phyloP scores from a whole-genome alignment of 1,284 basidiomycete genomes.

The Ganoderma resinaceum region DNA sequence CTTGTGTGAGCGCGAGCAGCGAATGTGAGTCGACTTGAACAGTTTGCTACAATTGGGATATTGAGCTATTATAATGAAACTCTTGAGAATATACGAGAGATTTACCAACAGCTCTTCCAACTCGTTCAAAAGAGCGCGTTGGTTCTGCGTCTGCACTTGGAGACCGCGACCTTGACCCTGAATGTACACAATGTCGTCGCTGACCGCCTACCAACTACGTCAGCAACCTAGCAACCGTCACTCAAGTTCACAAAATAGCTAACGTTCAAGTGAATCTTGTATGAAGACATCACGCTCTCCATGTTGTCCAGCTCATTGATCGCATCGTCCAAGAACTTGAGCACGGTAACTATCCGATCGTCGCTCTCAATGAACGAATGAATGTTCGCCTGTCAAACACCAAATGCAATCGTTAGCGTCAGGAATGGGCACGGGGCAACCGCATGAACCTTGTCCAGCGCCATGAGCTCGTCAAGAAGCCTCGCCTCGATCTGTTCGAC shows the following conservation, averaged over 20 bases:
- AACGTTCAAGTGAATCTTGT: slow-evolving; percentile 94
- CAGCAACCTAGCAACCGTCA: slow-evolving; percentile 13
- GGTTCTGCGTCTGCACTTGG: slow-evolving; percentile 98
- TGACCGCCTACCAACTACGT: slow-evolving; percentile 72
- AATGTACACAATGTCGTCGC: slow-evolving; percentile 95
- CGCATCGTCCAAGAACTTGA: slow-evolving; percentile 90
- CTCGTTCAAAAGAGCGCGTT: slow-evolving; percentile 82
- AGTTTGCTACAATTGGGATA: slow-evolving; percentile 71
- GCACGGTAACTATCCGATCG: slow-evolving; percentile 85
- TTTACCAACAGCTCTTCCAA: slow-evolving; percentile 85
- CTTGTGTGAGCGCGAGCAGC: slow-evolving; percentile 82
- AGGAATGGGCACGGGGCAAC: slow-evolving; percentile 2
- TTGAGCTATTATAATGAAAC: not conserved
- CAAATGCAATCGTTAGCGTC: not conserved
- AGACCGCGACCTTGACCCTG: slow-evolving; percentile 97
- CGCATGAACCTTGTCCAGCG: slow-evolving; percentile 88
- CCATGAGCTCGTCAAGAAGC: slow-evolving; percentile 86
- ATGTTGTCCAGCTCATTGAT: slow-evolving; percentile 87
- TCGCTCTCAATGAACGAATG: slow-evolving; percentile 97
- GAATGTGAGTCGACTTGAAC: slow-evolving; percentile 88
- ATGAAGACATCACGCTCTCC: slow-evolving; percentile 86
- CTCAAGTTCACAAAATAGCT: slow-evolving; percentile 36
- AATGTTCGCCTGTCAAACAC: slow-evolving; percentile 85
- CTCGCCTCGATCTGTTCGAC: slow-evolving; percentile 90
- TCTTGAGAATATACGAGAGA: slow-evolving; percentile 9